Evolutionary conservation across 495 filamentous ascomycete genomes (phyloP), one percentile per base, ranked within the genome.

Genomic region (Penicillium taxi): DNA sequence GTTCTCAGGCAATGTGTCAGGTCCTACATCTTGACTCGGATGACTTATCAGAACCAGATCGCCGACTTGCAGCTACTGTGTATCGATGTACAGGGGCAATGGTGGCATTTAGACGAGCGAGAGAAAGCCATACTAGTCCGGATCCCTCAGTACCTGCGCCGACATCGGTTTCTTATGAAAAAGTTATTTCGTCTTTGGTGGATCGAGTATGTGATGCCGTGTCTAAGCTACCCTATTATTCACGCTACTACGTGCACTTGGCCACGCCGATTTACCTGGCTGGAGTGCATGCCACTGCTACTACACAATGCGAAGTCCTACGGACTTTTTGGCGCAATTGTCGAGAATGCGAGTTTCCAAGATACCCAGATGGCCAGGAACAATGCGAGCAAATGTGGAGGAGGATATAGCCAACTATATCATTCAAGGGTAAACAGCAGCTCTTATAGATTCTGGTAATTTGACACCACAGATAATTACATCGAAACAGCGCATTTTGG

Each of bases 301-400:
- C 40, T 5, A 12, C 18, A 8, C 55, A 59, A 32, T 54, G 47
- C 30, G 55, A 59, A 20, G 37, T 52, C 31, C 32, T 56, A 19
- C 37, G 52, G 28, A 27, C 9, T 1, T 56, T 56, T 37, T 59
- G 55, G 55, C 44, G 43, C 12, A 56, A 54, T 27, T 59, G 53
- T 26, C 52, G 37, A 33, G 26, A 39, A 4, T 53, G 47, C 15
- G 50, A 56, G 24, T 54, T 56, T 31, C 55, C 55, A 15, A 31
- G 52, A 21, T 59, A 59, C 49, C 55, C 53, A 34, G 53, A 56
- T 41, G 55, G 41, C 14, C 48, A 53, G 37, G 46, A 46, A 15
- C 52, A 48, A 22, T 58, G 55, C 16, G 55, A 58, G 39, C 16
- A 31, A 42, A 45, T 37, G 20, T 56, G 55, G 55, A 44, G 41